Evolutionary conservation across 2,329 filamentous ascomycete species (phyloP).

Genomic region (Aspergillus ochraceus): DNA sequence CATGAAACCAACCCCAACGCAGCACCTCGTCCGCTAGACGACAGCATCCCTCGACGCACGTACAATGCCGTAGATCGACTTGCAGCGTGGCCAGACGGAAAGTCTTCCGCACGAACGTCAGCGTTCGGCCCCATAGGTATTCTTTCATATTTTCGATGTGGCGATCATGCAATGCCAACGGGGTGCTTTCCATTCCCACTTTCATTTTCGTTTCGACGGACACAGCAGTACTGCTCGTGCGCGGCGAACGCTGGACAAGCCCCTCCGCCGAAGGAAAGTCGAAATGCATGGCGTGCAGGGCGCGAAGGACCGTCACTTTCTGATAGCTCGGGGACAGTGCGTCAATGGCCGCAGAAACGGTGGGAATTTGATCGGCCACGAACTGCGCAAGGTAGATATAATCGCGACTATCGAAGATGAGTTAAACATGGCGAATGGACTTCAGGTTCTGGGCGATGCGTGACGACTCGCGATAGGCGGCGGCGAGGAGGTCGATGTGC

Average conservation of each 20-base stretch:
- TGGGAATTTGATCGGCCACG: not conserved
- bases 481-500: conserved; percentile 18
- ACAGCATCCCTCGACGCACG: conserved; percentile 20
- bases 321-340: not conserved
- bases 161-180: conserved; percentile 6
- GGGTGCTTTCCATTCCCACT: not conserved
- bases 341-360: not conserved
- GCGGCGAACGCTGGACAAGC: not conserved
- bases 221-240: too few species aligned
- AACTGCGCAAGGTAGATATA: conserved; percentile 18
- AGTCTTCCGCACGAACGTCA: conserved; percentile 23
- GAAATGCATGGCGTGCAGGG: not conserved
- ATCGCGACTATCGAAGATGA: conserved; percentile 21
- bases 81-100: conserved; percentile 17
- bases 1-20: conserved; percentile 17
- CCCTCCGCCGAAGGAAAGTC: not conserved
- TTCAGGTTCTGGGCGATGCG: conserved; percentile 14
- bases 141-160: conserved; percentile 19
- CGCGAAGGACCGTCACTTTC: not conserved
- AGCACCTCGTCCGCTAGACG: conserved; percentile 18
- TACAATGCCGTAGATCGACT: conserved; percentile 19
- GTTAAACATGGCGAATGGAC: conserved; percentile 18
- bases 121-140: conserved; percentile 22
- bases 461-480: conserved; percentile 5
- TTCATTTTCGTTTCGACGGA: not conserved